phyloP scores from a whole-genome alignment of 1,284 basidiomycete genomes.

The Chondrostereum purpureum region DNA sequence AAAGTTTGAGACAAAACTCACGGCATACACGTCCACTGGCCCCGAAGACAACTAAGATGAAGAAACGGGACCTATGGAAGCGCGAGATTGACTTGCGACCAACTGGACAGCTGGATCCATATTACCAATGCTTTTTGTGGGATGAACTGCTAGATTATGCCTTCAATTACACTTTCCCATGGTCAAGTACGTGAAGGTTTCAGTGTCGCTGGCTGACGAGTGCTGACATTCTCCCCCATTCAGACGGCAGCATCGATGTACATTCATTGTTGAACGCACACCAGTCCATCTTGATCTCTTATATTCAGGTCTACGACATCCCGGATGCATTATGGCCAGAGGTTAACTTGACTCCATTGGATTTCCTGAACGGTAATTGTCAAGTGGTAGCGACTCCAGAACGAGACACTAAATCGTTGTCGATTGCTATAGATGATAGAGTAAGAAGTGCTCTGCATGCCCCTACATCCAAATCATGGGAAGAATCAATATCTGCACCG shows the following conservation, averaged over 20 bases:
- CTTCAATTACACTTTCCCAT: conserved; percentile 55
- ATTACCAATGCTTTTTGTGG: conserved; percentile 52
- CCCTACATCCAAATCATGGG: conserved; percentile 59
- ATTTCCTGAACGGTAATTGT: conserved; percentile 57
- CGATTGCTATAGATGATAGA: conserved; percentile 36
- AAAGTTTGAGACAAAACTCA: not conserved
- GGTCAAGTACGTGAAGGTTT: conserved; percentile 47
- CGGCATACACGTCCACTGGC: not conserved
- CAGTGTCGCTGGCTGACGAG: too few relatives aligned
- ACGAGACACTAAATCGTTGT: not conserved
- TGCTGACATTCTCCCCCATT: too few relatives aligned
- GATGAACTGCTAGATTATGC: conserved; percentile 54
- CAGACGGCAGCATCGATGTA: not conserved
- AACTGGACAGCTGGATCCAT: conserved; percentile 48
- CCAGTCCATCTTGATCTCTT: not conserved
- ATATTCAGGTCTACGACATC: conserved; percentile 41
- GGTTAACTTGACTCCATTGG: conserved; percentile 30
- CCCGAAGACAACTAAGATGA: conserved; percentile 19
- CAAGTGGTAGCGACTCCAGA: not conserved
- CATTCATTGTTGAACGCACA: not conserved
- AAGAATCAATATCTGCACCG: conserved; percentile 11
- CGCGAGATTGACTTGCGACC: conserved; percentile 34
- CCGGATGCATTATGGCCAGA: conserved; percentile 48
- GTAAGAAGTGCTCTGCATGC: conserved; percentile 60
- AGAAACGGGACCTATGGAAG: conserved; percentile 24